Evolutionary conservation across 768 basidiomycete genomes (phyloP), one percentile per base, ranked within the genome.

Genomic region (Serendipita sp.): DNA sequence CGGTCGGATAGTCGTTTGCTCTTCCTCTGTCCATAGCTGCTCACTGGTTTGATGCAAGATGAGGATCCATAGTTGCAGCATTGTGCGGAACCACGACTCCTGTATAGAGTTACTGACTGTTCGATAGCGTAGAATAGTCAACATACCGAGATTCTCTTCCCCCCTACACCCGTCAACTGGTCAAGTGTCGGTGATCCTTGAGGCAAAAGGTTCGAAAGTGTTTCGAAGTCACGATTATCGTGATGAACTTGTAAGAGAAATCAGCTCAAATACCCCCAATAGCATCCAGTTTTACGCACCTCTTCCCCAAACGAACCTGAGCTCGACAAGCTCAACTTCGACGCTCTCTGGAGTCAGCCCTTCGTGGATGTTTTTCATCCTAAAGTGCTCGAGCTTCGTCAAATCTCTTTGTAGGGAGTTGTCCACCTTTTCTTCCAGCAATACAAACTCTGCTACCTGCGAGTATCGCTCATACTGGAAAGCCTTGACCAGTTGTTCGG

Each of bases 201-300:
- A 0, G 88, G 87, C 67, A 94, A 91, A 67, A 89, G 88, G 70
- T 84, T 84, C 4, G 86, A 81, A 26, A 94, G 73, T 51, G 92
- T 83, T 42, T 78, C 76, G 67, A 86, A 85, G 73, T 95, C 92
- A 5, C 92, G 85, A 71, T 95, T 94, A 71, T 95, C 92, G 62
- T 84, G 78, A 66, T 92, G 87, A 62, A 61, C 64, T 16, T 20
- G 22, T 61, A 76, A 85, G 88, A 68, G n/a, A 65, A 67, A 20
- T 42, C 24, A 5, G 30, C 31, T 24, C 34, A 60, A 22, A 44
- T 50, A 33, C 34, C 56, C 53, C n/a, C 38, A 42, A 3, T 24
- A 14, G 16, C 11, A n/a, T 22, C 34, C 53, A 75, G 81, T 38
- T 38, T 14, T 38, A 38, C 34, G 63, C 66, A 86, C 85, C 74